Base-by-base conservation (phyloP, 2,329 filamentous ascomycete genomes). In the Pseudocercospora pini-densiflorae region DNA sequence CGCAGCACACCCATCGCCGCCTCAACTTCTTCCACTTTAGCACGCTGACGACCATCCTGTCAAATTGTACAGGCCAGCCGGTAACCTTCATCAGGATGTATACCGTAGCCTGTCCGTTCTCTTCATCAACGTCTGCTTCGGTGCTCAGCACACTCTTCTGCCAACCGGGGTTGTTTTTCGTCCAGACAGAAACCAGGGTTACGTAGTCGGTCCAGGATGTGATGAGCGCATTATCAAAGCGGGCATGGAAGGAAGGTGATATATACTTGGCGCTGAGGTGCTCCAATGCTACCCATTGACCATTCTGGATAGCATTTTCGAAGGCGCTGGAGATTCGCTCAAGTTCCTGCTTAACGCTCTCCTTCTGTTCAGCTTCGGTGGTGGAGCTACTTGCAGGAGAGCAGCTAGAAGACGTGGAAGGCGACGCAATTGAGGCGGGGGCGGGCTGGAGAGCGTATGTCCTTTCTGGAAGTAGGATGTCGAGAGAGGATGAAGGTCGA, bases 21-120 rank as follows among this genome's bases (percentile, higher is more conserved):
- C 40, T 59, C n/a, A 23, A 19, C 31, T 59, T 59, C 57, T 59
- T 59, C 57, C 57, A 59, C 31, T 45, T 59, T 33, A 59, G 21
- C 12, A 59, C 57, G 27, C 57, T 59, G 57, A 59, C 57, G 14
- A 59, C 57, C 31, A 43, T 40, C 40, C 57, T 59, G 19, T 59
- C 40, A 29, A 59, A 59, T n/a, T 24, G 21, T 5, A 45, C 33
- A 1, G 57, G 57, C 57, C 57, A 59, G 1, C 57, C 57, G 19
- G 57, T 59, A 10, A 59, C 33, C 19, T 43, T 24, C 57, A 59
- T 59, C 16, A 59, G 57, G 19, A 59, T 59, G 21, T 59, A 59
- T 24, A 59, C 57, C 10, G 40, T 45, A 23, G 57, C 57, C 40
- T 40, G 33, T 1, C 57, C 57, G 23, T 59, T 59, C 33, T 40